Conservation (phyloP, 371 early-diverging fungal species). For the Batkoa obscura region DNA sequence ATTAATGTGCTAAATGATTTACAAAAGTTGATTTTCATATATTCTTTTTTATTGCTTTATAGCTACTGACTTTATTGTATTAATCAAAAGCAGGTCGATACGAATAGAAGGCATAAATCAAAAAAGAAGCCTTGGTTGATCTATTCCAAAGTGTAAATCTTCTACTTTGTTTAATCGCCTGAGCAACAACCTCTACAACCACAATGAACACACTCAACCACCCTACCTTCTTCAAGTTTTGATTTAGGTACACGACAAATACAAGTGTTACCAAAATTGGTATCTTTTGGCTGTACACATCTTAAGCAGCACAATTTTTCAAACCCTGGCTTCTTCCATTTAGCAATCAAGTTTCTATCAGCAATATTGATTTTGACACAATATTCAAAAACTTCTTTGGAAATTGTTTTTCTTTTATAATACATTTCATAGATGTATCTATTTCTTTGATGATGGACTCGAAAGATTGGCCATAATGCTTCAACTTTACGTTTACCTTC, state of each 20-base stretch:
- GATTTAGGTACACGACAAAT: constrained; percentile 93
- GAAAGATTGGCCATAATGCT: constrained; percentile 87
- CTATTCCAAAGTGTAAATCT: too few species aligned
- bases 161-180: background rate
- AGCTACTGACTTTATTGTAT: too few species aligned
- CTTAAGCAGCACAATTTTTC: constrained; percentile 95
- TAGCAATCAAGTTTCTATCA: constrained; percentile 88
- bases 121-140: too few species aligned
- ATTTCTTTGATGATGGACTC: constrained; percentile 92
- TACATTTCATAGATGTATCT: constrained; percentile 90
- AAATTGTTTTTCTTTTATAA: constrained; percentile 86
- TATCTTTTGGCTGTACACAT: constrained; percentile 93
- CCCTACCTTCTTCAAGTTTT: constrained; percentile 70
- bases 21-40: too few species aligned
- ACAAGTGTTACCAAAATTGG: constrained; percentile 94
- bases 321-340: constrained; percentile 97
- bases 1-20: too few species aligned
- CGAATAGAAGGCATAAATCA: too few species aligned
- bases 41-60: too few species aligned
- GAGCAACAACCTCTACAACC: constrained; percentile 37
- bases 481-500: constrained; percentile 90
- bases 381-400: constrained; percentile 80
- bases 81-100: too few species aligned
- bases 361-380: constrained; percentile 78
- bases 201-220: constrained; percentile 87